Conservation (phyloP, 1,139 yeast genomes). For the Debaryomyces psychrophilus region DNA sequence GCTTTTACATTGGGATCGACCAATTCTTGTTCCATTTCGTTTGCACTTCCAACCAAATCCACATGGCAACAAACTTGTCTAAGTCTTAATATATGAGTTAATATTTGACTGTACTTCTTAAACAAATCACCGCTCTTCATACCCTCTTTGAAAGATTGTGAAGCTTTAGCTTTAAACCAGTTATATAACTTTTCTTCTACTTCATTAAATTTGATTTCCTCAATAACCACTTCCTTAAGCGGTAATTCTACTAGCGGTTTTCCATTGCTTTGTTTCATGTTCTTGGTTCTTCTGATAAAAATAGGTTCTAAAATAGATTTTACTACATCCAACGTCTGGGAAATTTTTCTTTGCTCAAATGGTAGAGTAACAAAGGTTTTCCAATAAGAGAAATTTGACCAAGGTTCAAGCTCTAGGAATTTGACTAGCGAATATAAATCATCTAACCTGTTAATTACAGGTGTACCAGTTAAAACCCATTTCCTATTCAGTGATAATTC, state of each 20-base stretch:
- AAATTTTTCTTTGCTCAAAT: constrained; percentile 70
- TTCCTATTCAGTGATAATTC: constrained; percentile 64
- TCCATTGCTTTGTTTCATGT: constrained; percentile 78
- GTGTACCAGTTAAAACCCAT: constrained; percentile 95
- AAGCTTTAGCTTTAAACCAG: constrained; percentile 71
- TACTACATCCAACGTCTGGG: constrained; percentile 78
- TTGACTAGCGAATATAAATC: constrained; percentile 80
- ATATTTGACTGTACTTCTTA: constrained; percentile 73
- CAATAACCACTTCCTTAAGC: constrained; percentile 69
- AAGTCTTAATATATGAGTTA: constrained; percentile 80
- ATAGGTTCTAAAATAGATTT: constrained; percentile 86
- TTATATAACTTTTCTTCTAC: constrained; percentile 69
- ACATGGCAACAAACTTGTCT: constrained; percentile 91
- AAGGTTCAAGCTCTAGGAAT: constrained; percentile 80
- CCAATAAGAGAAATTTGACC: constrained; percentile 90
- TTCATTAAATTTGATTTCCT: constrained; percentile 65
- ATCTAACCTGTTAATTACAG: constrained; percentile 85
- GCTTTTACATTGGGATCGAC: constrained; percentile 1
- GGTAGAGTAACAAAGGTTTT: constrained; percentile 84
- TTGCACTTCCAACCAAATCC: constrained; percentile 53
- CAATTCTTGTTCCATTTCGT: constrained; percentile 40
- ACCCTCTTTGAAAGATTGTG: constrained; percentile 64
- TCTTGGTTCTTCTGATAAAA: constrained; percentile 81
- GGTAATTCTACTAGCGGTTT: constrained; percentile 77
- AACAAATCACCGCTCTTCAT: constrained; percentile 69